Evolutionary conservation across 2,329 filamentous ascomycete genomes (phyloP), one percentile per base, ranked within the genome.

Genomic region (Microdochium trichocladiopsis): DNA sequence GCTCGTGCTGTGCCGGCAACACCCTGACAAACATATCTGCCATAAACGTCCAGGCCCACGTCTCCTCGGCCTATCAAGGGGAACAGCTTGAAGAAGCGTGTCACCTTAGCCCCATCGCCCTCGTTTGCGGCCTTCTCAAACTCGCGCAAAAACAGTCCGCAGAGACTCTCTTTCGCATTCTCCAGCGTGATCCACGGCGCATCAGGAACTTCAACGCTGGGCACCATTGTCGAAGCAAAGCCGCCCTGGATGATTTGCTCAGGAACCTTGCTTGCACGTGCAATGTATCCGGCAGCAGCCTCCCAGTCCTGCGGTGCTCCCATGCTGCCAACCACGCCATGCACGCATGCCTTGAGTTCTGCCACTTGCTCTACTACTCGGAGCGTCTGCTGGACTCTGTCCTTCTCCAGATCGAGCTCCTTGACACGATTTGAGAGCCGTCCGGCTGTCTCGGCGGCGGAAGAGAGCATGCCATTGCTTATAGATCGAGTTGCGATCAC

Each of bases 261-360:
- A 0, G 93, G 92, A 12, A 99, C 84, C 59, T 87, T 84, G 55
- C 84, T 84, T 6, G 94, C 92, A 47, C 93, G 83, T 57, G 88
- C 83, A 53, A 99, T 79, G 68, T 97, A 97, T 48, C 82, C 88
- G 2, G 94, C 94, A 3, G 94, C 94, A 2, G 90, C 94, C 70
- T 99, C 94, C 94, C 94, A 99, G 72, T 99, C 94, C 69, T 99
- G 94, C 43, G 94, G 90, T 4, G 92, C 93, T 31, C 93, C 94
- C 94, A 99, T 99, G 54, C 89, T 95, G 18, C 92, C 94, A 24
- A 93, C 86, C 11, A 97, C 92, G 45, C 94, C 94, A 55, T 96
- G 83, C 33, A 97, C 90, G 66, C 94, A 99, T 9, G 94, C 89
- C 72, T 97, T 97, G 58, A 99, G 85, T 76, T 99, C 94, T 4